Percentiles rank a stretch among this genome's conserved stretches.
Evolutionary conservation across 371 early-diverging fungal genomes (phyloP).

Genomic region (Mucor piriformis): DNA sequence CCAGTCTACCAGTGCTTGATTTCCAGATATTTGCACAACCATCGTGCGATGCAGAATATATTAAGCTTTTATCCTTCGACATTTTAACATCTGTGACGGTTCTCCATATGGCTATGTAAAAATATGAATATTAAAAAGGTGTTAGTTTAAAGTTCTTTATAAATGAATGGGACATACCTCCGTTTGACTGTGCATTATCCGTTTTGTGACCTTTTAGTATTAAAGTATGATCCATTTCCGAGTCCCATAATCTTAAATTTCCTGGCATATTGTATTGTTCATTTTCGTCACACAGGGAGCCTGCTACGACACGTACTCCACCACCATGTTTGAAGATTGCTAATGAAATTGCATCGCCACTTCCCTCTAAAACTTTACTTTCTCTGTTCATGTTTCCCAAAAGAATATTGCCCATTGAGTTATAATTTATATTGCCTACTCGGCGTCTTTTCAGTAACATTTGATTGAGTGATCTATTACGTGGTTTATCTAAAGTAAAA

Average conservation of each 20-base stretch:
- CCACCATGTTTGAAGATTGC: conserved; percentile 16
- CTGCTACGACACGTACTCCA: conserved; percentile 26
- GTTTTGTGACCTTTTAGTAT: conserved; percentile 33
- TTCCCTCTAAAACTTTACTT: conserved; percentile 35
- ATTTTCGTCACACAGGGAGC: conserved; percentile 43
- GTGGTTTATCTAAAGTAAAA: neutral
- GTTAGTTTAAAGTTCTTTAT: neutral
- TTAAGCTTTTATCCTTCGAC: conserved; percentile 30
- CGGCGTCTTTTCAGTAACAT: conserved; percentile 4
- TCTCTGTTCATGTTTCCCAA: conserved; percentile 29
- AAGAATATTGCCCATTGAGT: conserved; percentile 4
- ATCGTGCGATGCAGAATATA: conserved; percentile 42
- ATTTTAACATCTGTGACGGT: conserved; percentile 45
- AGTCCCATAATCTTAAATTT: conserved; percentile 40
- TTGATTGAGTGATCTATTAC: conserved; percentile 1
- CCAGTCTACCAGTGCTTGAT: conserved; percentile 20
- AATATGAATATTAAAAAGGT: neutral
- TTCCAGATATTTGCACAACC: conserved; percentile 38
- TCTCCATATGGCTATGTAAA: conserved; percentile 35
- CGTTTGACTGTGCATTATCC: conserved; percentile 4
- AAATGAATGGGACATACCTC: neutral
- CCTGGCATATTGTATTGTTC: conserved; percentile 46
- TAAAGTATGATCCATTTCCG: conserved; percentile 4
- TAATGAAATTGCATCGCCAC: conserved; percentile 43
- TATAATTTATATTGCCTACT: neutral